These are phyloP conservation scores for Sungouiozyma ichnusensis DNA, from an alignment of 805 yeast species.

Conservation along the genomic window DNA sequence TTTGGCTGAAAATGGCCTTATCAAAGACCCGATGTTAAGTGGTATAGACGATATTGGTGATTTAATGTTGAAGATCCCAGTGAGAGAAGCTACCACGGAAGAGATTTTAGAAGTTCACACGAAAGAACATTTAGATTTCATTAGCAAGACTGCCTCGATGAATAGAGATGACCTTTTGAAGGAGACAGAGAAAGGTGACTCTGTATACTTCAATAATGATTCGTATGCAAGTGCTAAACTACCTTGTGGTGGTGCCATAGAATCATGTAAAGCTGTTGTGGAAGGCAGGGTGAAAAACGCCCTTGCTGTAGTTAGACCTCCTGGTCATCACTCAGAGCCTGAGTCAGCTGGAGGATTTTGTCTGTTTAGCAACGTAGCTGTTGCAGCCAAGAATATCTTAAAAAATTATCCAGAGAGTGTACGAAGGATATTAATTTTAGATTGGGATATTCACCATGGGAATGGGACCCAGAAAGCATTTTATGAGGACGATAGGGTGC, in stretches of 20 bases:
- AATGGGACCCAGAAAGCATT: conserved; percentile 96
- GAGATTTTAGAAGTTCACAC: conserved; percentile 85
- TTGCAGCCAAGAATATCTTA: conserved; percentile 81
- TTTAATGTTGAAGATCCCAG: conserved; percentile 79
- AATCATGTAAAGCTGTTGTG: conserved; percentile 89
- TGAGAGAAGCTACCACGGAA: conserved; percentile 76
- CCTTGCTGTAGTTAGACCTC: conserved; percentile 92
- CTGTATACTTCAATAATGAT: conserved; percentile 90
- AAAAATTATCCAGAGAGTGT: conserved; percentile 82
- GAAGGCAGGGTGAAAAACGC: conserved; percentile 89
- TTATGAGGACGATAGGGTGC: conserved; percentile 76
- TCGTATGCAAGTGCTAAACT: conserved; percentile 77
- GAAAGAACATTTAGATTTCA: conserved; percentile 62
- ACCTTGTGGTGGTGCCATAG: conserved; percentile 95
- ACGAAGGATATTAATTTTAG: conserved; percentile 69
- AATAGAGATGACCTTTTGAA: conserved; percentile 62
- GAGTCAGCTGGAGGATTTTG: conserved; percentile 96
- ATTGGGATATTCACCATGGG: conserved; percentile 99
- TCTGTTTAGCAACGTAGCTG: conserved; percentile 91
- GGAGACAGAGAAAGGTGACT: conserved; percentile 86
- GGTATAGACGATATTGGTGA: conserved; percentile 69
- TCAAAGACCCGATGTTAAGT: conserved; percentile 64
- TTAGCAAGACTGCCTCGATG: conserved; percentile 71
- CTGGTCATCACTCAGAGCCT: conserved; percentile 99
- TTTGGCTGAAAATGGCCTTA: conserved; percentile 86